These are phyloP conservation scores for Brassica carinata DNA, from an alignment of 345 rosid species.

Conservation along the genomic window DNA sequence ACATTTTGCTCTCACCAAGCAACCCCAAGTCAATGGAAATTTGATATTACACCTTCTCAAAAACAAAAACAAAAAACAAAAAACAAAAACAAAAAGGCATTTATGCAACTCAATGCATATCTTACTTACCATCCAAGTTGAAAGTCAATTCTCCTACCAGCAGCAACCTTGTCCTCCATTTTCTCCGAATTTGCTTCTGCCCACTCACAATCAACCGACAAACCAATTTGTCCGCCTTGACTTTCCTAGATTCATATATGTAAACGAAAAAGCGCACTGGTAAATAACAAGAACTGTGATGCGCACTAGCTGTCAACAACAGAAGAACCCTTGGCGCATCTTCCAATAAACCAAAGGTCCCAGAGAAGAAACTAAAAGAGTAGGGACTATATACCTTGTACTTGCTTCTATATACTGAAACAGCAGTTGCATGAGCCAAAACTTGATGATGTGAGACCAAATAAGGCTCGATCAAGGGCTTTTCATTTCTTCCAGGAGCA, in stretches of 20 bases:
- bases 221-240: conserved; percentile 80
- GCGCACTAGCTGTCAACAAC: conserved; percentile 1
- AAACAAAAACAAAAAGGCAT: no score
- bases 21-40: no score
- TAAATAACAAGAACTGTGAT: conserved; percentile 3
- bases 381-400: conserved; percentile 54
- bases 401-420: conserved; percentile 61
- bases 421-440: conserved; percentile 81
- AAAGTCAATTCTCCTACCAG: conserved; percentile 78
- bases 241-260: conserved; percentile 48
- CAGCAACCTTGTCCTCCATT: conserved; percentile 61
- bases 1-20: no score
- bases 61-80: no score
- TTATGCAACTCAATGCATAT: background rate
- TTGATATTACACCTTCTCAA: no score
- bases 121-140: conserved; percentile 78
- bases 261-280: background rate
- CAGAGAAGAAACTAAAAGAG: background rate
- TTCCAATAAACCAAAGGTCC: background rate
- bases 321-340: background rate
- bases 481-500: conserved; percentile 74
- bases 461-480: conserved; percentile 69
- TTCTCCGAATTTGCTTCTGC: conserved; percentile 66
- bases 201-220: conserved; percentile 73
- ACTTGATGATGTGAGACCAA: conserved; percentile 76